Percentiles rank a stretch among this genome's conserved stretches.
phyloP scores from a whole-genome alignment of 768 basidiomycete species.

The Tulasnella sp. region DNA sequence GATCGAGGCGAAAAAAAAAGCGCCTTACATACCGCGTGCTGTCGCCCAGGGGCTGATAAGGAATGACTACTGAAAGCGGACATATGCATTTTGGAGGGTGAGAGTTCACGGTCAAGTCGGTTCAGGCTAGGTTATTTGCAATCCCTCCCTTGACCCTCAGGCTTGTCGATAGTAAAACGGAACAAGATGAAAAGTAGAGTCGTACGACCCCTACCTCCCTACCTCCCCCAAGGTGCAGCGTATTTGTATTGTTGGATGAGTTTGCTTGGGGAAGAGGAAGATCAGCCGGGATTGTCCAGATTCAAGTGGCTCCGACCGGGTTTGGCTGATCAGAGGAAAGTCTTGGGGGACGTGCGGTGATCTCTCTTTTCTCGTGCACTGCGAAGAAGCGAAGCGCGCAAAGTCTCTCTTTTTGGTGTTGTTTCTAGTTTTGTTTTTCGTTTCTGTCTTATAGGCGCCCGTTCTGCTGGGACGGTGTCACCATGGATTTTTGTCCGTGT shows the following conservation, averaged over 20 bases:
- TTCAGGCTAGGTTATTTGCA: background rate
- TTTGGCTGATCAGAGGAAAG: background rate
- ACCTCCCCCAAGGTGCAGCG: too few species aligned
- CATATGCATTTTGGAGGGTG: background rate
- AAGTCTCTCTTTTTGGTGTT: too few species aligned
- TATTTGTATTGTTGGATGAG: too few species aligned
- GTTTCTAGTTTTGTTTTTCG: background rate
- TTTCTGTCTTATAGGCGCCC: background rate
- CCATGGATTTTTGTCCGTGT: background rate
- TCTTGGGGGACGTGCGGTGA: background rate
- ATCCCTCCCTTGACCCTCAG: background rate
- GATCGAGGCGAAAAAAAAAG: background rate
- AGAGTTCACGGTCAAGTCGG: background rate
- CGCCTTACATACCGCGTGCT: background rate
- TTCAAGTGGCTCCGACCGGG: background rate
- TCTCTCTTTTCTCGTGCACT: background rate
- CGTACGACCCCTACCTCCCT: too few species aligned
- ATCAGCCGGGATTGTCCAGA: background rate
- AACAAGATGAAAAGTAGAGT: background rate
- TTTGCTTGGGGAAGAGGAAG: too few species aligned
- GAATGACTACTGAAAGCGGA: background rate
- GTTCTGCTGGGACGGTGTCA: background rate
- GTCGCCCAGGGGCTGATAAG: background rate
- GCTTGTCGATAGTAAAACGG: background rate
- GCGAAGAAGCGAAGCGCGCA: background rate